phyloP scores from a whole-genome alignment of 148 eudicot species.

The Rhododendron simsii region DNA sequence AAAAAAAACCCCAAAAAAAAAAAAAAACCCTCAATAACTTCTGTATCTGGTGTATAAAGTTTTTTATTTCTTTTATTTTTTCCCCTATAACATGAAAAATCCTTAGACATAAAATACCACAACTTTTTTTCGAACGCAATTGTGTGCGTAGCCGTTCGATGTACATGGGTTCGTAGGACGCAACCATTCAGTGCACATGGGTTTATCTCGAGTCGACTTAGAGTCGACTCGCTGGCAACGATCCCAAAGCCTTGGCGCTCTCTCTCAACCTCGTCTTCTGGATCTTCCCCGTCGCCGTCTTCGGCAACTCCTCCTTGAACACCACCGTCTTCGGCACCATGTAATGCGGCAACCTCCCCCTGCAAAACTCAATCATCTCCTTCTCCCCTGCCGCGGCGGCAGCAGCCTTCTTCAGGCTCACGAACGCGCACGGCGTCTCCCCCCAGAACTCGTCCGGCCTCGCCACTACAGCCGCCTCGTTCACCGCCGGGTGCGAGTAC shows the following conservation, averaged over 20 bases:
- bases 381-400: neutral
- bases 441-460: constrained; percentile 51
- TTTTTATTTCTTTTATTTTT: neutral
- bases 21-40: neutral
- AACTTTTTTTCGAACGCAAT: too few species aligned
- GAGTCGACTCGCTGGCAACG: neutral
- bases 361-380: constrained; percentile 22
- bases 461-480: constrained; percentile 52
- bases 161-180: too few species aligned
- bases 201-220: neutral
- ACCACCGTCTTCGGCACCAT: constrained; percentile 36
- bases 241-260: constrained; percentile 18
- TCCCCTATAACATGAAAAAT: neutral
- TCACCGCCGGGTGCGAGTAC: constrained; percentile 36
- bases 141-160: too few species aligned
- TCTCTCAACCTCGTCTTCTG: constrained; percentile 19
- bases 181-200: too few species aligned
- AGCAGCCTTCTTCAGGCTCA: constrained; percentile 13
- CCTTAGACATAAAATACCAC: neutral
- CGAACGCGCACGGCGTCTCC: constrained; percentile 48
- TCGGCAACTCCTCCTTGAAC: constrained; percentile 26
- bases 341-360: constrained; percentile 22
- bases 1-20: neutral
- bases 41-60: neutral
- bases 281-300: constrained; percentile 29